Evolutionary conservation across 192 early-diverging fungal species (phyloP).

Genomic region (Coemansia sp.): DNA sequence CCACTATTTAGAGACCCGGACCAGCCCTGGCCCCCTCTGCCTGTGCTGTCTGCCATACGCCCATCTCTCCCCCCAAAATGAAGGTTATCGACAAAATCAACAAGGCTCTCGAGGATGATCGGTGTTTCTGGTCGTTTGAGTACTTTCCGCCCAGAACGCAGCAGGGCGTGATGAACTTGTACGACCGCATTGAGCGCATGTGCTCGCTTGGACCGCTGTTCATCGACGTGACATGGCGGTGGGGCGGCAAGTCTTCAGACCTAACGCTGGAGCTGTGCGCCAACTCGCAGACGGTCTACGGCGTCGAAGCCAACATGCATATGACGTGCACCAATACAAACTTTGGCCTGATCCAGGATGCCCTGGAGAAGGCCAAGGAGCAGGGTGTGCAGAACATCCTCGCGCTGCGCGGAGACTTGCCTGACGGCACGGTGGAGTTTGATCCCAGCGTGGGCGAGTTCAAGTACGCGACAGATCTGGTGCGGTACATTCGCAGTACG

Average conservation of each 20-base stretch:
- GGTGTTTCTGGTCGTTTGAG: conserved; percentile 88
- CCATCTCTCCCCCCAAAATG: conserved; percentile 39
- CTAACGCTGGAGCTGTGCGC: conserved; percentile 85
- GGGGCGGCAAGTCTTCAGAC: conserved; percentile 86
- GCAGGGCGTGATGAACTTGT: conserved; percentile 91
- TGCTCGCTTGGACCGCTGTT: conserved; percentile 85
- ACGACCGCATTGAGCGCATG: conserved; percentile 98
- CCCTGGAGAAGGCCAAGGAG: conserved; percentile 84
- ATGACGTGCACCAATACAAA: conserved; percentile 99
- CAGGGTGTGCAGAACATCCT: conserved; percentile 96
- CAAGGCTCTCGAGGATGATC: conserved; percentile 65
- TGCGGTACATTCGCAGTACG: conserved; percentile 82
- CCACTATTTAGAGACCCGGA: conserved; percentile 2
- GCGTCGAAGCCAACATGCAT: conserved; percentile 96
- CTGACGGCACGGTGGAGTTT: conserved; percentile 79
- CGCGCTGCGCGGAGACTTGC: conserved; percentile 93
- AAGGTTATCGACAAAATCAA: conserved; percentile 76
- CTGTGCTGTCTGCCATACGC: background rate
- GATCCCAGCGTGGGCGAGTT: conserved; percentile 83
- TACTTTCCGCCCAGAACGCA: conserved; percentile 97
- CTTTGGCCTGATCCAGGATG: conserved; percentile 79
- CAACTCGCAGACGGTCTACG: conserved; percentile 89
- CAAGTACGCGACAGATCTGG: conserved; percentile 83
- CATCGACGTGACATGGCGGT: conserved; percentile 87
- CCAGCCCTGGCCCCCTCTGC: background rate